Evolutionary conservation across 371 early-diverging fungal genomes (phyloP), one percentile per base, ranked within the genome.

Genomic region (Mortierella sp.): DNA sequence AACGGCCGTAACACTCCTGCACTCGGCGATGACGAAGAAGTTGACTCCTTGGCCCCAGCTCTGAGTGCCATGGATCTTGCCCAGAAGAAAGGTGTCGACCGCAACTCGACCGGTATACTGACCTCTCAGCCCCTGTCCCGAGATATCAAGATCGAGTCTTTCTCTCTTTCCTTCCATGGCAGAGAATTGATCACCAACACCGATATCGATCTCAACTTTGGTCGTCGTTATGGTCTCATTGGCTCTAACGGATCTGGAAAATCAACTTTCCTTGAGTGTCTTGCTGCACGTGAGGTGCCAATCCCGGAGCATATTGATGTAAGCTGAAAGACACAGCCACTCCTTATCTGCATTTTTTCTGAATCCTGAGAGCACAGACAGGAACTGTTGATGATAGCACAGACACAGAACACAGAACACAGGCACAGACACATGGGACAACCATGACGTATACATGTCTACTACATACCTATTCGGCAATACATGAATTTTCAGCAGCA

Each of bases 201-300:
- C 32, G 93, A 94, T 55, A 92, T 99, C 70, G 98, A 98, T 89
- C 91, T 99, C 83, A 99, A 98, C 91, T 97, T 94, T 87, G 98
- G 98, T 76, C 93, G 98, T 84, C 92, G 99, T 69, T 98, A 96
- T 83, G 99, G 98, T 84, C 91, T 99, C 55, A 88, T 99, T 54
- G 99, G 99, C 64, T 89, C 93, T 54, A 99, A 99, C 88, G 99
- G 99, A 54, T 93, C 94, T 65, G 99, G 99, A 73, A 99, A 99
- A 86, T 95, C 97, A 22, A 99, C 99, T 53, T 96, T 99, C 83
- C 87, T 99, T 61, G 90, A 92, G 70, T 95, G 95, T 49, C 89
- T 99, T 76, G 97, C 96, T 63, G 93, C 93, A 60, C 92, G 98
- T 82, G 98, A 98, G 75, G 95, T 96, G 64, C 96, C 95, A 60